phyloP scores from a whole-genome alignment of 1,284 basidiomycete genomes.

The Pascua guehoae region DNA sequence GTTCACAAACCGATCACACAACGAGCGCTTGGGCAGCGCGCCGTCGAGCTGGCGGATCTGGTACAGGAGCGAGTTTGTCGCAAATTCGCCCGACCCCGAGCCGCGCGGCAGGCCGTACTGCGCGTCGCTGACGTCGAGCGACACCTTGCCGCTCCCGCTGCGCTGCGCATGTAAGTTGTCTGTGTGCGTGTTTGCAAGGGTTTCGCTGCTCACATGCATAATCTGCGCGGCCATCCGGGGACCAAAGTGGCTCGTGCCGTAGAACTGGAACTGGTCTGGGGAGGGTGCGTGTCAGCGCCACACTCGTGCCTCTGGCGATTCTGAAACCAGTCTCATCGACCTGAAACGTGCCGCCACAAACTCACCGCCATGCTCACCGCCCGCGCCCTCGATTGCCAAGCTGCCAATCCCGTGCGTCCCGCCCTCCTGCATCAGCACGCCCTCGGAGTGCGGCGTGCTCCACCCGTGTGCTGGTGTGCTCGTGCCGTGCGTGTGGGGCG shows the following conservation, averaged over 20 bases:
- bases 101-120: slow-evolving; percentile 10
- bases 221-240: slow-evolving; percentile 25
- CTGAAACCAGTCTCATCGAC: too few species aligned
- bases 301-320: too few species aligned
- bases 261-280: slow-evolving; percentile 27
- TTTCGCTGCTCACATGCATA: slow-evolving; percentile 21
- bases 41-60: slow-evolving; percentile 25
- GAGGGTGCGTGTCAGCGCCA: too few species aligned
- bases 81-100: slow-evolving; percentile 9
- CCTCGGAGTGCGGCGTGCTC: slow-evolving; percentile 11
- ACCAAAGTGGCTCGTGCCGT: slow-evolving; percentile 31
- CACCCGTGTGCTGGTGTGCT: slow-evolving; percentile 1
- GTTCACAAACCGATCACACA: slow-evolving; percentile 24
- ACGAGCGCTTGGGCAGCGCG: slow-evolving; percentile 20
- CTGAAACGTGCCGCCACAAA: neutral
- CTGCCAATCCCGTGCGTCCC: slow-evolving; percentile 24
- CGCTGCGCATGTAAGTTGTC: neutral
- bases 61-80: slow-evolving; percentile 9
- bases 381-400: slow-evolving; percentile 15
- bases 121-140: slow-evolving; percentile 17
- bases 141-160: slow-evolving; percentile 3
- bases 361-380: slow-evolving; percentile 18
- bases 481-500: neutral
- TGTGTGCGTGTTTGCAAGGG: neutral
- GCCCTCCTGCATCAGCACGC: slow-evolving; percentile 25